These are phyloP conservation scores for Rhodosporidiobolus sp. DNA, from an alignment of 768 basidiomycete genomes.

Conservation along the genomic window DNA sequence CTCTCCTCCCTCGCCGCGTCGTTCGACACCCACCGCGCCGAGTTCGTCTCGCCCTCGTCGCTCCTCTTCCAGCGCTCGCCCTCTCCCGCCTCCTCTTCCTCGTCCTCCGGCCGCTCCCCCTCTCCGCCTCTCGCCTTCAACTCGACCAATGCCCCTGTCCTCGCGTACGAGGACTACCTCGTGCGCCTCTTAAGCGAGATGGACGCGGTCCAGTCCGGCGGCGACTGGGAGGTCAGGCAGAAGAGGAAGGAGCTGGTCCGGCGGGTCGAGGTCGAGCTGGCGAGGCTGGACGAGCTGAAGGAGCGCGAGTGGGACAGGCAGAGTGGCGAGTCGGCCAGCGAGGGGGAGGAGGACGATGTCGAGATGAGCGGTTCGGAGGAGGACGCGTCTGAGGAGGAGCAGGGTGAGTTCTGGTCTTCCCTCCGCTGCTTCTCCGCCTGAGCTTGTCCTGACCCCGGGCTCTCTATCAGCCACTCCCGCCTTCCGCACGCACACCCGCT, in stretches of 20 bases:
- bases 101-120: background rate
- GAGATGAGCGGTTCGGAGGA: too few species aligned
- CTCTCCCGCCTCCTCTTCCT: background rate
- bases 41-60: too few species aligned
- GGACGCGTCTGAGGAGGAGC: too few species aligned
- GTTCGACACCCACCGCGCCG: too few species aligned
- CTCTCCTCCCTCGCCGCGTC: too few species aligned
- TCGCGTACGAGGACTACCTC: constrained; percentile 33
- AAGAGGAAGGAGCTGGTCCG: constrained; percentile 36
- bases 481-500: too few species aligned
- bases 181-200: constrained; percentile 27
- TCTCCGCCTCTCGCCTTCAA: constrained; percentile 58
- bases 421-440: too few species aligned
- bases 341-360: background rate
- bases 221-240: constrained; percentile 22
- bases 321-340: background rate
- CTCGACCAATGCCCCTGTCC: constrained; percentile 45
- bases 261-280: constrained; percentile 24
- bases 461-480: too few species aligned
- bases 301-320: constrained; percentile 30
- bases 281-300: constrained; percentile 22
- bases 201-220: constrained; percentile 22
- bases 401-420: too few species aligned
- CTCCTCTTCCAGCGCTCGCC: too few species aligned
- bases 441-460: too few species aligned